These are phyloP conservation scores for Cyclocybe aegerita DNA, from an alignment of 768 basidiomycete species.

Conservation along the genomic window DNA sequence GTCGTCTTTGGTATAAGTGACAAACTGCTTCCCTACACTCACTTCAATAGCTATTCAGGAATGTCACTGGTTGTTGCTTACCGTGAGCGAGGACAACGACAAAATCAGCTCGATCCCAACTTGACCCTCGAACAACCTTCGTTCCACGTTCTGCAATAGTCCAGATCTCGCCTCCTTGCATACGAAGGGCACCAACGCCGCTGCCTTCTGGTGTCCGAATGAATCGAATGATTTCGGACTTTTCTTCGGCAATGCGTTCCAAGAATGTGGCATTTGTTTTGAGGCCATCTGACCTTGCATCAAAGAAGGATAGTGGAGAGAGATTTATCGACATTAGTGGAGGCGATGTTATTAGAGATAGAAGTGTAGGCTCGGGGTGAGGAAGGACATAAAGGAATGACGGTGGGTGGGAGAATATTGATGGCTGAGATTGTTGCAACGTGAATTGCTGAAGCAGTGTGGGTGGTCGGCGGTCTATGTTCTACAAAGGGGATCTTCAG, in stretches of 20 bases:
- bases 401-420: slow-evolving; percentile 46
- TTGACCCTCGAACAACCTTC: slow-evolving; percentile 45
- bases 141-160: slow-evolving; percentile 45
- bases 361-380: slow-evolving; percentile 34
- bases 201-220: slow-evolving; percentile 79
- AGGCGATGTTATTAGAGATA: slow-evolving; percentile 65
- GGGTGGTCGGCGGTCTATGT: slow-evolving; percentile 87
- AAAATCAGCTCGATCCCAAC: slow-evolving; percentile 58
- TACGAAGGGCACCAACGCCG: slow-evolving; percentile 68
- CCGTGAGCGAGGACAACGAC: slow-evolving; percentile 73
- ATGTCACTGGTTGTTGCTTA: slow-evolving; percentile 25
- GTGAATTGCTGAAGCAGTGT: slow-evolving; percentile 77
- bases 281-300: slow-evolving; percentile 54
- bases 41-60: slow-evolving; percentile 2
- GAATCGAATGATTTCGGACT: slow-evolving; percentile 56
- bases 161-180: slow-evolving; percentile 66
- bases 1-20: slow-evolving; percentile 54
- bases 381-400: slow-evolving; percentile 54
- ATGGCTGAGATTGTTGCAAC: slow-evolving; percentile 61
- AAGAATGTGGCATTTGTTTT: slow-evolving; percentile 38
- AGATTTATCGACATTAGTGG: slow-evolving; percentile 65
- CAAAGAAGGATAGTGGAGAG: slow-evolving; percentile 61
- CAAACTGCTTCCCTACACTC: slow-evolving; percentile 48
- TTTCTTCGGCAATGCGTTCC: slow-evolving; percentile 42
- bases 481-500: slow-evolving; percentile 42